Evolutionary conservation across 495 filamentous ascomycete species (phyloP), one percentile per base, ranked within the genome.

Genomic region (Parathielavia appendiculata): DNA sequence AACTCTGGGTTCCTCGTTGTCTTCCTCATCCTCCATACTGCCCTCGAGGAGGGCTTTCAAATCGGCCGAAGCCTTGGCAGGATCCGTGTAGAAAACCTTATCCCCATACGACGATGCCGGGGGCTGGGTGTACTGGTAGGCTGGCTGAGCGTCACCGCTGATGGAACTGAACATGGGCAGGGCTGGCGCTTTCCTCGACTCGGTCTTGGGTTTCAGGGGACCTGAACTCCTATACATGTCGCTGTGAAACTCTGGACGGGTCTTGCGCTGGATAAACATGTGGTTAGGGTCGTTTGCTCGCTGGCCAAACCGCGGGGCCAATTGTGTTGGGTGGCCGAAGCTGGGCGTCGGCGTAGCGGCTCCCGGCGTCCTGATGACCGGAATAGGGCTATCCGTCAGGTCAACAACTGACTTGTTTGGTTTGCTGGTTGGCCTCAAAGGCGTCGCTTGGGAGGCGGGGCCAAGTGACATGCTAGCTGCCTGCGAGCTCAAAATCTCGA

Each of bases 11-110:
- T 67, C 65, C 2, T 66, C 66, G 0, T 75, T 77, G 0, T 83
- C 85, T 4, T 84, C 83, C 23, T 87, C 87, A 17, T 92, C 90
- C 48, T 93, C 91, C 62, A 96, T 86, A 2, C 86, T 86, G 20
- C 91, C 91, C 71, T 95, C 90, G 4, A 96, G 75, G 16, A 96
- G 70, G 34, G 87, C 90, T 69, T 96, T 95, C 58, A 96, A 84
- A 62, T 95, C 89, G 57, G 89, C 87, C 14, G 85, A 83, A 4
- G 91, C 90, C 64, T 92, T 86, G 26, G 78, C 77, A 0, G 86
- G 76, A 64, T 95, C 89, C 0, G 95, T 84, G 67, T 90, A 95
- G 5, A 81, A 74, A 51, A 82, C 81, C 46, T 81, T 80, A 54
- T 90, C 85, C 9, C 66, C 65, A 63, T 57, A 75, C 16, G 45